Evolutionary conservation across 2,329 filamentous ascomycete species (phyloP), one percentile per base, ranked within the genome.

Genomic region (Lachnellula cervina): DNA sequence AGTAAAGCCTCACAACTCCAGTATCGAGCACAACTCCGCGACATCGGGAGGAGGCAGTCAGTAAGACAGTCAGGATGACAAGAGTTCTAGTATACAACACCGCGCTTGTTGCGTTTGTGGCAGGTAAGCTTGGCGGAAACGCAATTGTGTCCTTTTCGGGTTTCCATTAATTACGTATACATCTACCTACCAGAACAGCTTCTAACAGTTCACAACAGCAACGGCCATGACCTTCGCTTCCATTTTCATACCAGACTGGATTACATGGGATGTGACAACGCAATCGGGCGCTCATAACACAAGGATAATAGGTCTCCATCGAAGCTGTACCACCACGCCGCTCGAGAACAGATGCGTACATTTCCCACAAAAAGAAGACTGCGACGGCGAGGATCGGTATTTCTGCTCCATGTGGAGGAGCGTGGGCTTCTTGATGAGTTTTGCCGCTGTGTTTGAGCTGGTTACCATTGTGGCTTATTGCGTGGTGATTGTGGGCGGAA

Each of bases 351-450:
- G 74, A 47, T 92, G 88, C 71, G 76, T 77, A 23, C 73, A 76
- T 34, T 94, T 91, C 71, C 90, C 90, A 3, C 77, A 79, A 61
- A 74, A 80, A 52, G 77, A 81, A 55, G 85, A 90, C 69, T 93
- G 89, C 72, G 49, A 60, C 37, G 62, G 58, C 11, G 46, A 50
- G 3, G 80, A 83, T 51, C 80, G 83, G 51, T 83, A 85, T 67
- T 97, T 97, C 74, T 97, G 94, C 77, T 88, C 85, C 65, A 88
- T 95, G 80, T 99, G 93, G 93, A 82, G 89, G 57, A 90, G 85
- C 25, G 85, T 90, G 37, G 91, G 89, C 23, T 97, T 97, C 73
- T 74, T 96, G 61, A 90, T 96, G 76, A 89, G 86, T 51, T 89
- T 97, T 65, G 82, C 88, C 7, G 82, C 90, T 38, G 84, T 96